Base-by-base conservation (phyloP, 169 alveolate genomes). In the Eimeria brunetti region DNA sequence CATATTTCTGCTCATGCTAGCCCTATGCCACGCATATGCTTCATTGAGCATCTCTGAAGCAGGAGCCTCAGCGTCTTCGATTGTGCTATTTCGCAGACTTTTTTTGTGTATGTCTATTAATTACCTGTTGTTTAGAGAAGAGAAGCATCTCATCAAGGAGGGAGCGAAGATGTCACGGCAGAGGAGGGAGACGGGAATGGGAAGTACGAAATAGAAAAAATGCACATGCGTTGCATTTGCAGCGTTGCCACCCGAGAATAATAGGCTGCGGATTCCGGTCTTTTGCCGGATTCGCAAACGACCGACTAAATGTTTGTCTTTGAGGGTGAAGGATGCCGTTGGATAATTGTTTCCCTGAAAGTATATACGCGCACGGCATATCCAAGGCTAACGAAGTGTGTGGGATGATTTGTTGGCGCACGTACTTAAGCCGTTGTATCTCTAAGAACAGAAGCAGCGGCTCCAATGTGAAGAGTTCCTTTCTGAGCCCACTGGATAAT, bases 131-230 rank as follows among this genome's bases (percentile, higher is more conserved):
- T 86, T 71, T 75, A 86, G 93, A 86, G 83, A 60, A 86, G 49
- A 41, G 53, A 86, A 62, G 36, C 49, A 30, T 60, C 78, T 27
- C 44, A 5, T 18, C 83, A 62, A n/a, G 67, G 60, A 22, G 81
- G 83, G 60, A 64, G 64, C 44, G 93, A 86, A 51, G 93, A 86
- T 2, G 62, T 16, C 75, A n/a, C 93, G 53, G 30, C 93, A 41
- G 93, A 86, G 16, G 93, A 86, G 3, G 93, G 62, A 9, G 83
- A 67, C 53, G 91, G 75, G 18, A 86, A 24, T 38, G 69, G 58
- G 81, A 86, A 86, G 36, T 86, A 86, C 83, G 93, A 86, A 27
- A 86, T 86, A 86, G 93, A 60, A 46, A 46, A 62, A 60, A 44
- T 86, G 60, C 60, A 62, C 69, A 64, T 86, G 83, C 78, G 71